Evolutionary conservation across 805 yeast species (phyloP), one percentile per base, ranked within the genome.

Genomic region (Candida silvicultrix): DNA sequence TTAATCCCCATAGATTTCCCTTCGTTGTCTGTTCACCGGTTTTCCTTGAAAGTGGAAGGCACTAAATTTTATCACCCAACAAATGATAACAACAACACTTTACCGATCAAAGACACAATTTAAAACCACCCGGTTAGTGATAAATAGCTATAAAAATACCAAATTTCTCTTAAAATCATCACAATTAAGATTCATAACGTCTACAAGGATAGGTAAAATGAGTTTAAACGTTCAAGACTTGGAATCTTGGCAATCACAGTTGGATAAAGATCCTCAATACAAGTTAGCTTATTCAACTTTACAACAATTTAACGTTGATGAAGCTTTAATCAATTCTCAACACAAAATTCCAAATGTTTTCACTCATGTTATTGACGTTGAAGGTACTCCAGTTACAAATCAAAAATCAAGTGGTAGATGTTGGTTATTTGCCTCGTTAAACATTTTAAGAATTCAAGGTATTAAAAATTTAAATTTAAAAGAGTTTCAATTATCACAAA

Each of bases 381-480:
- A 59, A 41, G 63, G 61, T 22, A 56, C 77, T 1, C 89, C 90
- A 22, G 74, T 84, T 16, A 81, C 85, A 45, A 81, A 83, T 65
- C 96, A 88, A 69, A 76, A 77, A 56, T 63, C 78, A 11, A 78
- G 88, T 20, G 96, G 96, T 28, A 70, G 95, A 56, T 88, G 96
- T 66, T 88, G 96, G 96, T 73, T 88, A 49, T 88, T 88, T 64
- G 96, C 96, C 11, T 77, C 92, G 1, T 78, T 87, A 44, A 88
- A 89, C 55, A 74, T 84, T 46, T 68, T 87, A 57, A 75, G 96
- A 56, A 62, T 83, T 43, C 74, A 73, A 45, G 76, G 85, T 38
- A 79, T 81, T 65, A 70, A 74, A 55, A 75, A 75, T 58, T 75
- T 81, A 63, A 79, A 82, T 57, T 64, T 88, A 55, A 79, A 80